Evolutionary conservation across 2,329 filamentous ascomycete species (phyloP).

Genomic region (Hymenoscyphus fraxineus): DNA sequence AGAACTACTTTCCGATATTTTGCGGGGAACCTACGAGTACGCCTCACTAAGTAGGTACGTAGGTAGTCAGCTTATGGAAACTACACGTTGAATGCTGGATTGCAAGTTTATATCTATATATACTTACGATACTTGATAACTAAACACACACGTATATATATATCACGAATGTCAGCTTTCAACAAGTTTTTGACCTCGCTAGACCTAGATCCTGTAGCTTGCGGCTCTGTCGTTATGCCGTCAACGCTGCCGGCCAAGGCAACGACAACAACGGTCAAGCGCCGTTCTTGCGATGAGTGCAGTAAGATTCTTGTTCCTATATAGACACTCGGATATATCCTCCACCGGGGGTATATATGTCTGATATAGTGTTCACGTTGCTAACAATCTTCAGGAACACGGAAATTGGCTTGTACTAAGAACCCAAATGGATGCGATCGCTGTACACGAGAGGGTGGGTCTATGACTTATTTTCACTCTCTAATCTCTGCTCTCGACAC

Average conservation of each 20-base stretch:
- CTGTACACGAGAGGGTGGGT: slow-evolving; percentile 47
- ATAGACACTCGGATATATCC: too few relatives aligned
- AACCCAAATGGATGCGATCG: slow-evolving; percentile 56
- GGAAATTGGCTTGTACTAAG: slow-evolving; percentile 64
- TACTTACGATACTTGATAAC: too few relatives aligned
- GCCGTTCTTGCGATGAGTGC: slow-evolving; percentile 64
- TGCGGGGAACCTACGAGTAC: background rate
- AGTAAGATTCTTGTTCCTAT: slow-evolving; percentile 44
- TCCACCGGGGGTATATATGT: too few relatives aligned
- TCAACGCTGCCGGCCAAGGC: slow-evolving; percentile 19
- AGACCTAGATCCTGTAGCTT: slow-evolving; percentile 21
- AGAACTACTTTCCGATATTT: background rate
- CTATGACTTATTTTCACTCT: too few relatives aligned
- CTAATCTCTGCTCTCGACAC: too few relatives aligned
- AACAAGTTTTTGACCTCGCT: slow-evolving; percentile 18
- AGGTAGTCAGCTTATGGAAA: too few relatives aligned
- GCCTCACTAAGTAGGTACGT: too few relatives aligned
- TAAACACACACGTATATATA: too few relatives aligned
- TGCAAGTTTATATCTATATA: too few relatives aligned
- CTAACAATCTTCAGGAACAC: slow-evolving; percentile 44
- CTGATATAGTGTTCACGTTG: slow-evolving; percentile 14
- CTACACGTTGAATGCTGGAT: too few relatives aligned
- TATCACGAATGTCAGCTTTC: slow-evolving; percentile 11
- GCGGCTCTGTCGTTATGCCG: slow-evolving; percentile 15
- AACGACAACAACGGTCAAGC: slow-evolving; percentile 41